phyloP scores from a whole-genome alignment of 768 basidiomycete genomes.

The Scleroderma citrinum region DNA sequence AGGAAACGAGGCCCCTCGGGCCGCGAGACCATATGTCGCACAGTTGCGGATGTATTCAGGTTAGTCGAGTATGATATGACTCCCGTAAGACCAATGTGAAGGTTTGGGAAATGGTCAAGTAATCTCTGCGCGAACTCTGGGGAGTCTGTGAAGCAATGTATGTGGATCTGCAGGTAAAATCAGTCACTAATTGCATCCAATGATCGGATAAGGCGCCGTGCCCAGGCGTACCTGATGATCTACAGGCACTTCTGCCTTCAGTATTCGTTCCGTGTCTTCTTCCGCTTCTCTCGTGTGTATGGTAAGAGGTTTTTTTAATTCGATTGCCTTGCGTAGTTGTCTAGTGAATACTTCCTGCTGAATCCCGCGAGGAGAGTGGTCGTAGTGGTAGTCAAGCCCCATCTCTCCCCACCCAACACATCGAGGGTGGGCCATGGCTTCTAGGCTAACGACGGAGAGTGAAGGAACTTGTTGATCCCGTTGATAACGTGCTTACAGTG shows the following conservation, averaged over 20 bases:
- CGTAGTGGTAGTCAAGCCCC: conserved; percentile 82
- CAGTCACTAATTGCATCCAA: background rate
- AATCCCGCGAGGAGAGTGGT: conserved; percentile 62
- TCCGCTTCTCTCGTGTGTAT: conserved; percentile 88
- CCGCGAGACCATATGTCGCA: conserved; percentile 45
- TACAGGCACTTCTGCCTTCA: conserved; percentile 70
- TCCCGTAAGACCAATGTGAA: conserved; percentile 82
- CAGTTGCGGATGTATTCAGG: conserved; percentile 57
- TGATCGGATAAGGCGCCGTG: background rate
- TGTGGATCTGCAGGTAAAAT: conserved; percentile 51
- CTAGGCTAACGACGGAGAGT: conserved; percentile 38
- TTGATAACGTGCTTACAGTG: conserved; percentile 45
- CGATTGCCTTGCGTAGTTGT: conserved; percentile 65
- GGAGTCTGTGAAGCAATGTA: conserved; percentile 86
- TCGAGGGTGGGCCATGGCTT: conserved; percentile 72
- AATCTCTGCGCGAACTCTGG: conserved; percentile 68
- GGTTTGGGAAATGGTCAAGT: conserved; percentile 71
- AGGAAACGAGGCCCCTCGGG: conserved; percentile 42
- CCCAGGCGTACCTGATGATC: conserved; percentile 50
- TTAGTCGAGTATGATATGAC: conserved; percentile 81
- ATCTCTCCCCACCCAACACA: conserved; percentile 91
- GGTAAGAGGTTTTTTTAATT: conserved; percentile 69
- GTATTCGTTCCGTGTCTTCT: conserved; percentile 69
- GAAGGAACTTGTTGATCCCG: background rate
- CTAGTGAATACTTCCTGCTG: conserved; percentile 62